Percentiles rank a stretch among this genome's conserved stretches.
These are phyloP conservation scores for Purshia tridentata DNA, from an alignment of 306 rosid species.

Conservation along the genomic window DNA sequence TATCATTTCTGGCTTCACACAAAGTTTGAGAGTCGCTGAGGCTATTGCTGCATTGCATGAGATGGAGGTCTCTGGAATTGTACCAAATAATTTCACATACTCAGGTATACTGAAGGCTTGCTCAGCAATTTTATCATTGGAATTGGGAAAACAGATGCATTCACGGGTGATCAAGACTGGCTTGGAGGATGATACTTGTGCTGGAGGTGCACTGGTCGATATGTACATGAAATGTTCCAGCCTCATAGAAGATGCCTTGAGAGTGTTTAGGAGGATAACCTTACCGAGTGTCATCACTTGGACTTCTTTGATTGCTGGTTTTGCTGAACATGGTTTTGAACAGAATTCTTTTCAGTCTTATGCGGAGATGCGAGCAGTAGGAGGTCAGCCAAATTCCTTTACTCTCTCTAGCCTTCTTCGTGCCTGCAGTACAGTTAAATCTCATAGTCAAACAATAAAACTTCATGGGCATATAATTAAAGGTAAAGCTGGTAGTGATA, in stretches of 20 bases:
- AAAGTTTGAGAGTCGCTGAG: constrained; percentile 45
- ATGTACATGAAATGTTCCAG: constrained; percentile 68
- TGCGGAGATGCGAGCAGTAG: constrained; percentile 53
- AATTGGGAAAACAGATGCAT: constrained; percentile 59
- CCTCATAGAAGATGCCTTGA: constrained; percentile 35
- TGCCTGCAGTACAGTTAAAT: constrained; percentile 42
- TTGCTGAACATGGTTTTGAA: constrained; percentile 54
- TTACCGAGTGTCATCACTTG: constrained; percentile 57
- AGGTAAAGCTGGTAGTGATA: constrained; percentile 40
- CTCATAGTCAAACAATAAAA: constrained; percentile 41
- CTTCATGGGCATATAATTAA: constrained; percentile 56
- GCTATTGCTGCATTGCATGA: constrained; percentile 44
- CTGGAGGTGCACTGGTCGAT: constrained; percentile 59
- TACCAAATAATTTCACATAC: constrained; percentile 59
- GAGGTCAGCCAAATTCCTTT: constrained; percentile 56
- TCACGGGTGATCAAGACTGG: constrained; percentile 46
- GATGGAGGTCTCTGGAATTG: constrained; percentile 46
- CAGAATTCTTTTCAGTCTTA: constrained; percentile 41
- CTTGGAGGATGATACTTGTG: constrained; percentile 49
- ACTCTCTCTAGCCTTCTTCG: constrained; percentile 51
- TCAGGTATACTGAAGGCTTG: constrained; percentile 50
- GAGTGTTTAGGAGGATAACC: constrained; percentile 47
- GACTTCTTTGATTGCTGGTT: constrained; percentile 70
- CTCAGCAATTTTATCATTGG: constrained; percentile 43
- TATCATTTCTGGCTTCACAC: constrained; percentile 47